Evolutionary conservation across 164 flowering plant genomes (phyloP).

Genomic region (Chimonanthus salicifolius): DNA sequence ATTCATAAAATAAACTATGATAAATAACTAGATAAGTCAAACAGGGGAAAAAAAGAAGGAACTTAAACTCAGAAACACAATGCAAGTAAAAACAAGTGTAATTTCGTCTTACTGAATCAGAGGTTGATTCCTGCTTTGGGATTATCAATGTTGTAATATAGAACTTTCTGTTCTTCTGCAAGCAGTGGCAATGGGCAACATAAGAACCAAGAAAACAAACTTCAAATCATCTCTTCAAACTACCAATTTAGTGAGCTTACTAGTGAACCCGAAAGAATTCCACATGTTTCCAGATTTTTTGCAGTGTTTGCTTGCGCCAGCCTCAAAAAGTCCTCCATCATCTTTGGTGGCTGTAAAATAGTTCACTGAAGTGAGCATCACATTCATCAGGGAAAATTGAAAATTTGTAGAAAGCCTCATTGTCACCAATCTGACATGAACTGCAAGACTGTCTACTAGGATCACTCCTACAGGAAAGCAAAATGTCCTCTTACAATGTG

Average conservation of each 20-base stretch:
- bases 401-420: background rate
- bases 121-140: slow-evolving; percentile 98
- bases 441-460: background rate
- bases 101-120: slow-evolving; percentile 69
- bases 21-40: background rate
- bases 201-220: slow-evolving; percentile 2
- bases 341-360: slow-evolving; percentile 60
- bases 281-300: slow-evolving; percentile 95
- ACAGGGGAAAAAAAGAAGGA: background rate
- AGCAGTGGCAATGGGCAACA: slow-evolving; percentile 6
- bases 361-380: slow-evolving; percentile 14
- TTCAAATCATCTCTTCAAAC: background rate
- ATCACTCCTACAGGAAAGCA: slow-evolving; percentile 23
- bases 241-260: slow-evolving; percentile 34
- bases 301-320: slow-evolving; percentile 71
- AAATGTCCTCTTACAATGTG: slow-evolving; percentile 62
- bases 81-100: background rate
- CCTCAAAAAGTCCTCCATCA: slow-evolving; percentile 86
- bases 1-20: background rate
- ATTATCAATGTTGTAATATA: slow-evolving; percentile 75
- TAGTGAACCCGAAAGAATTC: slow-evolving; percentile 87
- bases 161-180: slow-evolving; percentile 88
- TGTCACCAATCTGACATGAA: background rate
- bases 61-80: background rate
- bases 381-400: background rate